A percentile compares a stretch with the other conserved stretches of the same genome.
These are phyloP conservation scores for Rhodotorula sp. DNA, from an alignment of 1,284 basidiomycete species.

Conservation along the genomic window DNA sequence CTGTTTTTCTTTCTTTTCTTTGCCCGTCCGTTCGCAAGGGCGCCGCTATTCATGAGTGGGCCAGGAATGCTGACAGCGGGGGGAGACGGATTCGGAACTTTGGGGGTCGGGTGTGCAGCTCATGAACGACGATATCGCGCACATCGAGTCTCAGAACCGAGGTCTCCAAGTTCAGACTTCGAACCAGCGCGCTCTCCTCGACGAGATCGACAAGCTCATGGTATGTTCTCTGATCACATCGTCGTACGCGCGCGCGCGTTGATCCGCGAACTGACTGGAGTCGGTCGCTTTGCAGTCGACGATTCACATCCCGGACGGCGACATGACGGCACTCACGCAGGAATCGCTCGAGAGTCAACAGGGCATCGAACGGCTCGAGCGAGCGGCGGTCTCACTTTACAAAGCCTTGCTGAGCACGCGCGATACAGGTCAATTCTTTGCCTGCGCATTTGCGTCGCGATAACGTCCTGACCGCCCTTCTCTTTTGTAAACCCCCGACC, in stretches of 20 bases:
- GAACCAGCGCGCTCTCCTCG: conserved; percentile 80
- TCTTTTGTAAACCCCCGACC: background rate
- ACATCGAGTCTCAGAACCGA: conserved; percentile 93
- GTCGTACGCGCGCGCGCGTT: no score
- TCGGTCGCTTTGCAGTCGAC: conserved; percentile 64
- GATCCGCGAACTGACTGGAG: no score
- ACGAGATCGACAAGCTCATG: conserved; percentile 78
- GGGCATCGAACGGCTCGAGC: conserved; percentile 76
- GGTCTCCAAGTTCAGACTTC: conserved; percentile 97
- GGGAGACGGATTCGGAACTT: background rate
- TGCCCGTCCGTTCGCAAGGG: no score
- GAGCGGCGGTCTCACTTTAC: conserved; percentile 83
- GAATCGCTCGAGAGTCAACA: conserved; percentile 74
- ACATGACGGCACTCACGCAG: conserved; percentile 73
- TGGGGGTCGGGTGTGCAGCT: conserved; percentile 56
- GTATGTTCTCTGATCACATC: conserved; percentile 52
- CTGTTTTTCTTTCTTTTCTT: no score
- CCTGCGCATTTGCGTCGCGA: no score
- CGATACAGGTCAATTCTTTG: conserved; percentile 62
- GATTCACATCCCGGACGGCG: conserved; percentile 79
- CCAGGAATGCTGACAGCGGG: no score
- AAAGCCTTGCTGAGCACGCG: conserved; percentile 89
- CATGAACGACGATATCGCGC: conserved; percentile 89
- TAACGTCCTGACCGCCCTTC: background rate
- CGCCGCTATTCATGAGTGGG: no score